Evolutionary conservation across 805 yeast genomes (phyloP), one percentile per base, ranked within the genome.

Genomic region (Pichia sporocuriosa): DNA sequence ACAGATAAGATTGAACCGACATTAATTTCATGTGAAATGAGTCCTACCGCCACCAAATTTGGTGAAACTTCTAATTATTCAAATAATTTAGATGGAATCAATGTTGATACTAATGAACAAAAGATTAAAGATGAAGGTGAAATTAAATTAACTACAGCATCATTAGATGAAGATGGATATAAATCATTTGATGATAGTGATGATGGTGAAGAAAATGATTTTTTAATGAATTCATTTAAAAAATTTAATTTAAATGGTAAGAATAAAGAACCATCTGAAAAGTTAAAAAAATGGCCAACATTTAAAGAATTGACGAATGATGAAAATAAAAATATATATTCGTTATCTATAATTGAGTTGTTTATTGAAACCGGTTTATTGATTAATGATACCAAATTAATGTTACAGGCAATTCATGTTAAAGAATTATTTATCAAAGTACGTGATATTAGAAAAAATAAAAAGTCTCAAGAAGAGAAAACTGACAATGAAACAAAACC

Each of bases 301-400:
- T 61, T 82, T 34, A 84, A 77, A 50, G 73, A 70, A 35, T 54
- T 81, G 42, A 75, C 80, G 0, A 69, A 78, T 0, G 75, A 81
- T 2, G 65, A 69, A 39, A 29, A 38, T 20, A 16, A 24, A 20
- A 11, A 1, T 32, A 76, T 12, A 79, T 87, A 5, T 65, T 73
- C 12, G 79, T 75, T 45, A 61, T n/a, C 65, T 33, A 65, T 77
- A 6, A 66, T 84, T 32, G 81, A 79, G 44, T 57, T 77, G 35
- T 72, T 83, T 33, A 76, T 74, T 51, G 85, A 84, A 48, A 63
- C 75, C 4, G 79, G 82, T 1, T 74, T 79, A 0, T 57, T 80
- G 32, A 76, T 76, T 0, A 73, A 79, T 45, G 90, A 84, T 53
- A 66, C 78, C 61, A 78, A 79, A 51, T 58, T 84, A 45, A 70